Evolutionary conservation across 202 grass and related monocot species (phyloP).

Genomic region (Brachypodium distachyon): DNA sequence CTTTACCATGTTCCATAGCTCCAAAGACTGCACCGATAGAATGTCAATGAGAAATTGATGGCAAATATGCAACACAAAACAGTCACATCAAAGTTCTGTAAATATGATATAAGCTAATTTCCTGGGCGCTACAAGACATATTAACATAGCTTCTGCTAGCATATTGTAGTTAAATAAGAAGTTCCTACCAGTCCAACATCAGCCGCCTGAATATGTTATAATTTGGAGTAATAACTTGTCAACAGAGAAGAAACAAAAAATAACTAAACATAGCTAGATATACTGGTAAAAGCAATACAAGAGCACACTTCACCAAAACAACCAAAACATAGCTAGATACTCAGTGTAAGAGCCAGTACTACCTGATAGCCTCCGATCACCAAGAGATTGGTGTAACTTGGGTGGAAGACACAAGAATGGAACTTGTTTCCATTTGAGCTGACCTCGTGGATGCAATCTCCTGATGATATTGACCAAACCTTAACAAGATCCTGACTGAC

Average conservation of each 20-base stretch:
- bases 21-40: constrained; percentile 61
- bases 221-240: not conserved
- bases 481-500: constrained; percentile 98
- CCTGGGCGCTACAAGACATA: not conserved
- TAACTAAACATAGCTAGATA: not conserved
- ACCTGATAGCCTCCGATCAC: constrained; percentile 96
- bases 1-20: constrained; percentile 88
- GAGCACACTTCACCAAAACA: not conserved
- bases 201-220: not conserved
- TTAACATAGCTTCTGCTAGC: not conserved
- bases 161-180: not conserved
- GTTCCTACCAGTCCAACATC: not conserved
- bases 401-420: constrained; percentile 95
- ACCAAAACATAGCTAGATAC: not conserved
- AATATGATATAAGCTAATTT: no score
- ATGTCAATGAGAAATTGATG: not conserved
- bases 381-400: constrained; percentile 72
- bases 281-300: not conserved
- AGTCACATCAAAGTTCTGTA: not conserved
- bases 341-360: not conserved
- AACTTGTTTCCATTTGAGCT: constrained; percentile 96
- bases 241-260: not conserved
- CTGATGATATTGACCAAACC: constrained; percentile 79
- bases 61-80: not conserved
- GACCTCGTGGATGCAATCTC: constrained; percentile 90